A percentile compares a stretch with the other conserved stretches of the same genome.
These are phyloP conservation scores for Naegleria lovaniensis DNA, from an alignment of 208 protist genomes.

Conservation along the genomic window DNA sequence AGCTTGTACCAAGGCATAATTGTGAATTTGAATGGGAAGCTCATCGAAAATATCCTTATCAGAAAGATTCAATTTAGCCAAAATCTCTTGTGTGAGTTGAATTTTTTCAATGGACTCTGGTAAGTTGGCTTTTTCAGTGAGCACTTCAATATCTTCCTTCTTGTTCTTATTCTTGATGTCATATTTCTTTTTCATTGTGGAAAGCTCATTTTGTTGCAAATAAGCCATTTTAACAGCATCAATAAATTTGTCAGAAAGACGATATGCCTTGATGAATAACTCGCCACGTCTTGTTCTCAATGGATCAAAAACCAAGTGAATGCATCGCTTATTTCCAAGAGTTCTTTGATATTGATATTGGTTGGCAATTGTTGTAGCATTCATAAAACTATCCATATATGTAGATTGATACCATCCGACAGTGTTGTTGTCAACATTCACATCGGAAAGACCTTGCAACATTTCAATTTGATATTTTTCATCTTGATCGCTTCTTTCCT, in stretches of 20 bases:
- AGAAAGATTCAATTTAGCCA: not conserved
- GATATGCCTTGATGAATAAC: conserved; percentile 6
- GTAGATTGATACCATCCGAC: conserved; percentile 28
- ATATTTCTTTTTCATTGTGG: not conserved
- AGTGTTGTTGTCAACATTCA: conserved; percentile 25
- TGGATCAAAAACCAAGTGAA: conserved; percentile 22
- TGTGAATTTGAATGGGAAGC: conserved; percentile 12
- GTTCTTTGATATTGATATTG: conserved; percentile 18
- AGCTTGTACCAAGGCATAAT: not conserved
- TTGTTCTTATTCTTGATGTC: not conserved
- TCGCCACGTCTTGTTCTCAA: conserved; percentile 20
- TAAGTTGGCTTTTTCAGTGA: not conserved
- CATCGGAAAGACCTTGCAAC: not conserved
- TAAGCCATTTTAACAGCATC: not conserved
- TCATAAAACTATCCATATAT: conserved; percentile 13
- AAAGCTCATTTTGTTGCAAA: not conserved
- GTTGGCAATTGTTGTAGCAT: not conserved
- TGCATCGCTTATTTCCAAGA: not conserved
- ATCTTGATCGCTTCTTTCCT: conserved; percentile 1
- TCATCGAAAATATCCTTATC: conserved; percentile 22
- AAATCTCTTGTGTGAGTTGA: conserved; percentile 14
- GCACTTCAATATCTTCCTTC: not conserved
- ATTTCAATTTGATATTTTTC: conserved; percentile 9
- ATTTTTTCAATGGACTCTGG: not conserved
- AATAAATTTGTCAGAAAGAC: conserved; percentile 7